Base-by-base conservation (phyloP, 2,329 filamentous ascomycete species). In the Xylariaceae sp. region DNA sequence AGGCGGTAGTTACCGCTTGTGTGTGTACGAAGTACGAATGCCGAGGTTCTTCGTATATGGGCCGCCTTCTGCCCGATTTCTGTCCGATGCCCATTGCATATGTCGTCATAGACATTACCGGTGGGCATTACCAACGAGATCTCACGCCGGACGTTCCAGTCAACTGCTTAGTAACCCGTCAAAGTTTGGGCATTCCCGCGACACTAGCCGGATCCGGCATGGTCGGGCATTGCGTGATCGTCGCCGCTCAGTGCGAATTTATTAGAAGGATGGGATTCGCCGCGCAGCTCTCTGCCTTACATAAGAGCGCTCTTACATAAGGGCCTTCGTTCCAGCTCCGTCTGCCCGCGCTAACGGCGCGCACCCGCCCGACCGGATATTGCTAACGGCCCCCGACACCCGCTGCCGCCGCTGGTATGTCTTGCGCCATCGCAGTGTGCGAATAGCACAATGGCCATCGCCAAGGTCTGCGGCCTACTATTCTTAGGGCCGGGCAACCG, bases 391-490 rank as follows among this genome's bases (percentile, higher is more conserved):
- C 10, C 54, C 59, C 59, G 59, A 61, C 34, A 61, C 30, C 59
- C 59, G 59, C 49, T 54, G 57, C 58, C 59, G 59, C 44, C 49
- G 21, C 49, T 60, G 51, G 49, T 22, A 36, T 55, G 19, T 51
- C 55, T 57, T 58, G 53, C 58, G 56, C 53, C 53, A 57, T 56
- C 50, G 51, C 43, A 50, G 55, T 48, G 41, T 53, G 51, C 45
- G 49, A 56, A 59, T 59, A 60, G 55, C 56, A 62, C 58, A 54
- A 67, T 67, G 63, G 57, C 52, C 41, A 47, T 42, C 42, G 45
- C 56, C 41, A 57, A 56, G 47, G 53, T 64, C 59, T 65, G 60
- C 61, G 49, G 21, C 49, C 49, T 54, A 59, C 56, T 63, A 47
- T 65, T 63, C 47, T n/a, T n/a, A n/a, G n/a, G 60, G 61, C 54